Conservation (phyloP, 2,329 filamentous ascomycete species). For the Lasiodiplodia gonubiensis region DNA sequence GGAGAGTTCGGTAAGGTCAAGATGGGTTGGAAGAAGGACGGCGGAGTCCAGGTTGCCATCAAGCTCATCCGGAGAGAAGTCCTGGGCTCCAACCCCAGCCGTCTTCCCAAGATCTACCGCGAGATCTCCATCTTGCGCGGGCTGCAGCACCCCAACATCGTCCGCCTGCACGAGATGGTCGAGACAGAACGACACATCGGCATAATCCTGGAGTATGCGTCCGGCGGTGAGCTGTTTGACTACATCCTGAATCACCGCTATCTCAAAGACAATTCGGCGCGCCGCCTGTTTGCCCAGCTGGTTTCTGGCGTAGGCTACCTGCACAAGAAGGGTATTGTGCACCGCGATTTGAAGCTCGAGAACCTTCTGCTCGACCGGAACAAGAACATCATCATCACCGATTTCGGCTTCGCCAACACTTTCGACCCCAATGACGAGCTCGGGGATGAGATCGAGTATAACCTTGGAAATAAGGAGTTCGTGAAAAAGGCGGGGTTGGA, state of each 20-base stretch:
- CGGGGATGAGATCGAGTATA: slow-evolving; percentile 86
- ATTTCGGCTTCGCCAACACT: slow-evolving; percentile 98
- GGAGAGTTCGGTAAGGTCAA: slow-evolving; percentile 99
- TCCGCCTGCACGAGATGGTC: slow-evolving; percentile 96
- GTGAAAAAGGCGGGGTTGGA: slow-evolving; percentile 88
- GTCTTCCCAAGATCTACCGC: slow-evolving; percentile 94
- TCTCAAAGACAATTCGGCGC: slow-evolving; percentile 88
- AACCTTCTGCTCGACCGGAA: slow-evolving; percentile 95
- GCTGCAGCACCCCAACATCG: slow-evolving; percentile 94
- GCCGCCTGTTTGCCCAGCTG: slow-evolving; percentile 90
- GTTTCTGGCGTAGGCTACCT: slow-evolving; percentile 96
- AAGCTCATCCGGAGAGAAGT: slow-evolving; percentile 95
- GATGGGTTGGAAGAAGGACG: slow-evolving; percentile 96
- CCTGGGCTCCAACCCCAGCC: slow-evolving; percentile 83
- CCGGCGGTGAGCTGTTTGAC: slow-evolving; percentile 95
- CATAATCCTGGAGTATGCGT: slow-evolving; percentile 97
- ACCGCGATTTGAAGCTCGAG: slow-evolving; percentile 94
- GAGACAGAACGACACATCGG: slow-evolving; percentile 97
- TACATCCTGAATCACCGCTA: slow-evolving; percentile 98
- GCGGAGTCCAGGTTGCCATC: slow-evolving; percentile 91
- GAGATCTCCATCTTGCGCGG: slow-evolving; percentile 90
- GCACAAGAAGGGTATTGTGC: slow-evolving; percentile 98
- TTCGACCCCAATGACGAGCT: slow-evolving; percentile 91
- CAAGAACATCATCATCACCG: slow-evolving; percentile 98
- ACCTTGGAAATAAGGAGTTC: slow-evolving; percentile 83